Evolutionary conservation across 2,329 filamentous ascomycete genomes (phyloP), one percentile per base, ranked within the genome.

Genomic region (Fusarium equiseti): DNA sequence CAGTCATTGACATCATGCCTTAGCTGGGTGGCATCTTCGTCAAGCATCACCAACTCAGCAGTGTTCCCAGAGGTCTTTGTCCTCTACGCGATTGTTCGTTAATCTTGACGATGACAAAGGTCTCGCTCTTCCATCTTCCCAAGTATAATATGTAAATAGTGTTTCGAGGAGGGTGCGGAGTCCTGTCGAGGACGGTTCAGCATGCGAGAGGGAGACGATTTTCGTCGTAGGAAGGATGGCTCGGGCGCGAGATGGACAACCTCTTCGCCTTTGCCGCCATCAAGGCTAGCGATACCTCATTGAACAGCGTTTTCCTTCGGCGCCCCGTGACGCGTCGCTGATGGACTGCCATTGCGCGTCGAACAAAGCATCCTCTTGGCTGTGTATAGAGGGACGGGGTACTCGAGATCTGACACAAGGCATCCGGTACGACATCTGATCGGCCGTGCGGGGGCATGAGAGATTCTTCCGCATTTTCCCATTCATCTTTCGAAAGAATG

Each of bases 381-480:
- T 35, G 5, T 18, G 5, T 35, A 3, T 6, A 18, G 32, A 18
- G 16, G 32, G 15, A 10, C 16, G 5, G 32, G 8, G 32, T 18
- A 35, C 5, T 18, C 32, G 8, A 35, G 16, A 35, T 18, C 8
- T 10, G 16, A 10, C 16, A 6, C 32, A 18, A 10, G 8, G 32
- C 32, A 18, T 35, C 5, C 16, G 5, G 16, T 10, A 35, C 16
- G 2, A 18, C 10, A 16, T 13, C 16, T 18, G 16, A 10, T 35
- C 32, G 2, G 32, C 5, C 8, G 5, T 9, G 8, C 15, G 16
- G 5, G 2, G 5, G 5, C 10, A 10, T 10, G 5, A n/a, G 18
- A n/a, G 16, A 11, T n/a, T 11, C 5, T 38, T n/a, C 5, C 5
- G 18, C 35, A 11, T 6, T 10, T 11, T 4, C 35, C 9, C 9